Conservation (phyloP, 305 asterid genomes). For the Solanum aculeatissimum region DNA sequence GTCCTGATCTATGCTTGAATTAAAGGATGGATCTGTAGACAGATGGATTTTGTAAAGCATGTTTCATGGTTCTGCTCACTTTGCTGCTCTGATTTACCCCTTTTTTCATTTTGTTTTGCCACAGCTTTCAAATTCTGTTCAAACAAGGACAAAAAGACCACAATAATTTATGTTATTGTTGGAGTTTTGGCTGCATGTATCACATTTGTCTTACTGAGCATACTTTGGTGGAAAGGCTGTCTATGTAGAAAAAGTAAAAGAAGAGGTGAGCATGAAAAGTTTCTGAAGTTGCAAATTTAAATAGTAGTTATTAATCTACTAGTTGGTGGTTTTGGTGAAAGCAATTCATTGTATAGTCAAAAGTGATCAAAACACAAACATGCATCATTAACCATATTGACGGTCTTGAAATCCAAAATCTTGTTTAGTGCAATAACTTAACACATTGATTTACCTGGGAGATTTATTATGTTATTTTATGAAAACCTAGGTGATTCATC, state of each 20-base stretch:
- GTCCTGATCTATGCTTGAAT: neutral
- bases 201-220: neutral
- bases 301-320: neutral
- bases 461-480: neutral
- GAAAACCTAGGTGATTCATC: neutral
- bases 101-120: neutral
- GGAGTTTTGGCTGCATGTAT: conserved; percentile 1
- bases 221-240: conserved; percentile 9
- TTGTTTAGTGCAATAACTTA: neutral
- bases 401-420: neutral
- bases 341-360: neutral
- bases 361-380: neutral
- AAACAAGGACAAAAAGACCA: neutral
- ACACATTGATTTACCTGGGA: neutral
- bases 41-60: neutral
- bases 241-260: neutral
- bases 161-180: neutral
- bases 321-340: neutral
- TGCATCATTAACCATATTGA: neutral
- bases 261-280: neutral
- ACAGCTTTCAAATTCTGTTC: conserved; percentile 5
- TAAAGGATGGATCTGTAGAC: neutral
- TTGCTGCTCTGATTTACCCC: neutral
- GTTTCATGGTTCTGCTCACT: neutral
- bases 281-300: neutral